Evolutionary conservation across 2,329 filamentous ascomycete species (phyloP).

Genomic region (Cercospora canescens): DNA sequence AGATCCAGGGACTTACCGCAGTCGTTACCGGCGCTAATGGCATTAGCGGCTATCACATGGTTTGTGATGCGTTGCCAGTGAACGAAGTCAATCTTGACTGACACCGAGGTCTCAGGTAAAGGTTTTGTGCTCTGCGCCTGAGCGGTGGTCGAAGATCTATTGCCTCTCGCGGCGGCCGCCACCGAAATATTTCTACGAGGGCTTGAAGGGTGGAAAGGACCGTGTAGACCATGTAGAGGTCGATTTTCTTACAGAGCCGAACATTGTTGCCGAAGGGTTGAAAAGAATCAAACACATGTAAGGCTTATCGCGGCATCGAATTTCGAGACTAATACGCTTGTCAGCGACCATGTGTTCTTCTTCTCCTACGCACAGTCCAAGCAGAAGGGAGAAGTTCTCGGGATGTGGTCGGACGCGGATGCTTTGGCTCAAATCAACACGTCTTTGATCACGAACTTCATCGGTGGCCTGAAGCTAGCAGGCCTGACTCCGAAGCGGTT

Average conservation of each 20-base stretch:
- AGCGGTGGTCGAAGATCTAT: conserved; percentile 54
- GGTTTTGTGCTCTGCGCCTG: conserved; percentile 44
- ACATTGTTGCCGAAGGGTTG: conserved; percentile 36
- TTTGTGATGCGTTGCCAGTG: background rate
- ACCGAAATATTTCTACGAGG: conserved; percentile 26
- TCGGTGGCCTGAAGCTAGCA: conserved; percentile 15
- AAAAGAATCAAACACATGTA: conserved; percentile 14
- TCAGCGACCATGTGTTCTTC: conserved; percentile 51
- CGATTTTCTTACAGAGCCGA: conserved; percentile 36
- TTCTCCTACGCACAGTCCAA: conserved; percentile 50
- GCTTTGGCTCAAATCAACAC: conserved; percentile 37
- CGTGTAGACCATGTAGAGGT: conserved; percentile 25
- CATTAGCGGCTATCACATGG: conserved; percentile 48
- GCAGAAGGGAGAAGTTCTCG: conserved; percentile 28
- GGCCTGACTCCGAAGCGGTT: conserved; percentile 43
- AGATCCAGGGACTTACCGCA: conserved; percentile 45
- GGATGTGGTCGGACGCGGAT: conserved; percentile 34
- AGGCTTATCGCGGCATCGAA: background rate
- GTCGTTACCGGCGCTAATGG: conserved; percentile 55
- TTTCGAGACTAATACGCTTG: background rate
- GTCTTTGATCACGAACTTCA: conserved; percentile 15
- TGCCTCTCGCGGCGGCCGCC: conserved; percentile 49
- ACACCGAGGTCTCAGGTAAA: conserved; percentile 40
- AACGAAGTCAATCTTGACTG: background rate
- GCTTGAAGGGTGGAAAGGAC: conserved; percentile 13